Conservation (phyloP, 805 yeast species). For the Wickerhamiella domercqiae region DNA sequence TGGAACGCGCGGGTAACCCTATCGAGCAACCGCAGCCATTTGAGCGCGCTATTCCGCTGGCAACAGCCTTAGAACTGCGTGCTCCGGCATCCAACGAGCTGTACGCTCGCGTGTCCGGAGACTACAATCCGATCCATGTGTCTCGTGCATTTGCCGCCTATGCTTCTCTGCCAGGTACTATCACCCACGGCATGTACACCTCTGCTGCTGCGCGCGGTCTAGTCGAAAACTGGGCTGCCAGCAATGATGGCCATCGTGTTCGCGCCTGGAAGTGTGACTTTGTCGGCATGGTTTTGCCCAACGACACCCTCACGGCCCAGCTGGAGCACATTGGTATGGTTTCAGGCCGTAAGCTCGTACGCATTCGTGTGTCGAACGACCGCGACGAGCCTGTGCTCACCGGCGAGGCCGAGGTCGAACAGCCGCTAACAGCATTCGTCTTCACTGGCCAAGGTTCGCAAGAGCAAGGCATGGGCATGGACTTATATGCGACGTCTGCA, state of each 20-base stretch:
- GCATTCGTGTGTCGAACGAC: slow-evolving; percentile 55
- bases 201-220: slow-evolving; percentile 88
- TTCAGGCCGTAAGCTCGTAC: slow-evolving; percentile 93
- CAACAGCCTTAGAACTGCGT: slow-evolving; percentile 32
- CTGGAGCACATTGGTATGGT: slow-evolving; percentile 97
- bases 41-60: slow-evolving; percentile 79
- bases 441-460: slow-evolving; percentile 99
- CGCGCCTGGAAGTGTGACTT: slow-evolving; percentile 84
- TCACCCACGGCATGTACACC: slow-evolving; percentile 98
- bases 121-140: slow-evolving; percentile 96
- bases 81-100: slow-evolving; percentile 95
- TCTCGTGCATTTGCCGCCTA: slow-evolving; percentile 87
- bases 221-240: slow-evolving; percentile 98
- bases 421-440: slow-evolving; percentile 90
- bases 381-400: slow-evolving; percentile 62
- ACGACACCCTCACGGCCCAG: slow-evolving; percentile 71
- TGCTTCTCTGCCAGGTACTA: slow-evolving; percentile 91
- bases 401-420: slow-evolving; percentile 98
- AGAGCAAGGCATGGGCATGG: slow-evolving; percentile 99
- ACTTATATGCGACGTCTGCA: slow-evolving; percentile 72
- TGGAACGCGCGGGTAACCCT: slow-evolving; percentile 78
- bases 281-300: slow-evolving; percentile 96
- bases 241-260: slow-evolving; percentile 88
- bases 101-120: slow-evolving; percentile 95
- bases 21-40: slow-evolving; percentile 87